Evolutionary conservation across 345 rosid species (phyloP), one percentile per base, ranked within the genome.

Genomic region (Anacardium occidentale): DNA sequence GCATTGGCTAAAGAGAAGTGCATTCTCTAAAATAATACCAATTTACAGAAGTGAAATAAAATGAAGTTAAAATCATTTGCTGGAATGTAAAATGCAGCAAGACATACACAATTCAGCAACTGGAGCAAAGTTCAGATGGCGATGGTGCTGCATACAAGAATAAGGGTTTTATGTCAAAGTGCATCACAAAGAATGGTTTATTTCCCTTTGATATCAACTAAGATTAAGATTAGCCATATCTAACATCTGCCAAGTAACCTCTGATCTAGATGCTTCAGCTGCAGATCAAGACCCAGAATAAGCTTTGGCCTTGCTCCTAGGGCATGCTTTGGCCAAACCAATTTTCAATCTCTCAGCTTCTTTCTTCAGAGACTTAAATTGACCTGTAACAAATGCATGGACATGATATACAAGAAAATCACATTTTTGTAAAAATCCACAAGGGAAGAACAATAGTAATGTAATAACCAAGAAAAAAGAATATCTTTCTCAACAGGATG

Each of bases 301-400:
- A 25, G 65, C 74, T 83, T 76, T 81, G 20, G 59, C 54, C 68
- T 69, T 58, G 74, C 60, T 56, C 26, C 56, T 77, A 37, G 88
- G 70, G 34, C 77, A 71, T 66, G 56, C 57, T 25, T 37, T 37
- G 42, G 80, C 82, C 56, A 82, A 42, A 74, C 78, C 75, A 10
- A 63, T 34, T 72, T 78, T 86, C 84, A 91, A 77, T 64, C 82
- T 83, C 76, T 82, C 88, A 22, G 79, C 87, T 86, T 91, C 93
- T 76, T 79, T 86, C 82, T 80, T 87, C 84, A 89, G 80, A 67
- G 82, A 62, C 81, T 77, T 87, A 62, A 86, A 79, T 64, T 84
- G 80, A 72, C 83, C 97, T 91, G 83, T 48, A 63, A 45, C 68
- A 52, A 56, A 60, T 32, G 47, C 67, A 70, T 22, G 26, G 64